phyloP scores from a whole-genome alignment of 2,329 filamentous ascomycete genomes.

The Juglanconis sp. region DNA sequence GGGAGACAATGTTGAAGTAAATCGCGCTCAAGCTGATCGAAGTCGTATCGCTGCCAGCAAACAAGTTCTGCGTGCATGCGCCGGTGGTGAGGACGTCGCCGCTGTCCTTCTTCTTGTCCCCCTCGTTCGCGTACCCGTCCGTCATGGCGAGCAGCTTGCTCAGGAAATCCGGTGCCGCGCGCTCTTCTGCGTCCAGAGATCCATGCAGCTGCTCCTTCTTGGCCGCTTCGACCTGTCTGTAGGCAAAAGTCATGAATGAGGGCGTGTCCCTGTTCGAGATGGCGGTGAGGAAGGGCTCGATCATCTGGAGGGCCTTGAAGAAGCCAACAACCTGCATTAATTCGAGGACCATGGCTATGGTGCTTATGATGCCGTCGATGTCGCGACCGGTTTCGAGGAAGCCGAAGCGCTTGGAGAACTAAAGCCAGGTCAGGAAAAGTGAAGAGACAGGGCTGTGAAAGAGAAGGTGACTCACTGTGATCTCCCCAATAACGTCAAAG shows the following conservation, averaged over 20 bases:
- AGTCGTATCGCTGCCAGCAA: constrained; percentile 39
- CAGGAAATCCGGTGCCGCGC: constrained; percentile 32
- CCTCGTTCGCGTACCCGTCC: constrained; percentile 29
- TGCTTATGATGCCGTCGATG: constrained; percentile 44
- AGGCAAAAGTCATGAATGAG: neutral
- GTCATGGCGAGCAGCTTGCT: constrained; percentile 39
- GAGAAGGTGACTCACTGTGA: constrained; percentile 29
- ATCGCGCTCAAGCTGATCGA: neutral
- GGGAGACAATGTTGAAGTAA: neutral
- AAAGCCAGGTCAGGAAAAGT: constrained; percentile 49
- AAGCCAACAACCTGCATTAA: neutral
- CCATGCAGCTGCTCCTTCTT: neutral
- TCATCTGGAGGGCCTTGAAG: neutral
- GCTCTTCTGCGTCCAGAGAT: neutral
- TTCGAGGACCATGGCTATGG: constrained; percentile 24
- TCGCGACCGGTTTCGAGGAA: constrained; percentile 46
- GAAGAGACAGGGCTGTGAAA: neutral
- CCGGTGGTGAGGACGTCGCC: constrained; percentile 8
- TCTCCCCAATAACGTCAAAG: constrained; percentile 50
- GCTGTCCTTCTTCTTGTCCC: constrained; percentile 30
- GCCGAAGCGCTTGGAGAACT: constrained; percentile 39
- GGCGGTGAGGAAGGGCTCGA: neutral
- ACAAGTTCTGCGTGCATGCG: constrained; percentile 10
- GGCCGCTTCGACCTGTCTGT: neutral
- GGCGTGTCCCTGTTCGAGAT: neutral